A percentile compares a stretch with the other conserved stretches of the same genome.
Evolutionary conservation across 345 rosid genomes (phyloP).

Genomic region (Pugionium cornutum): DNA sequence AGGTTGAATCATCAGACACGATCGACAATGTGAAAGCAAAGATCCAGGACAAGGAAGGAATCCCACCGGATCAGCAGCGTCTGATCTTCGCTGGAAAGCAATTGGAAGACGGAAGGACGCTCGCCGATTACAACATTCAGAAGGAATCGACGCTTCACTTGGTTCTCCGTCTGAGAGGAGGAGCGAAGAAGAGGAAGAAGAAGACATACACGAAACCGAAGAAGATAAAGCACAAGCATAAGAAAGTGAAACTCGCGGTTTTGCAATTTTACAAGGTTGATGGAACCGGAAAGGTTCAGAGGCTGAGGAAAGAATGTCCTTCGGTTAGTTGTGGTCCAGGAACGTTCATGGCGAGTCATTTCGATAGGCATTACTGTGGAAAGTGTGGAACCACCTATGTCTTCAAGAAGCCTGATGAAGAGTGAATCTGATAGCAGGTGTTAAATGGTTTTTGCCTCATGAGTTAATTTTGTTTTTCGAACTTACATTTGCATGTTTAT

Average conservation of each 20-base stretch:
- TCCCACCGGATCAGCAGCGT: conserved; percentile 58
- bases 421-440: neutral
- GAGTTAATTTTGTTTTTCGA: too few species aligned
- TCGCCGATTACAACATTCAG: conserved; percentile 77
- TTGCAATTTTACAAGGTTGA: conserved; percentile 44
- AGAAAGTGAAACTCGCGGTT: conserved; percentile 57
- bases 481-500: too few species aligned
- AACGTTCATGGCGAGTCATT: conserved; percentile 67
- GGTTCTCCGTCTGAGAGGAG: conserved; percentile 12
- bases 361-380: conserved; percentile 65
- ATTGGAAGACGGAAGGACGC: conserved; percentile 52
- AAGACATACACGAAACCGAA: conserved; percentile 71
- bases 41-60: too few species aligned
- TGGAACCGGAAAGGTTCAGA: conserved; percentile 57
- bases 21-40: too few species aligned
- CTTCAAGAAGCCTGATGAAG: conserved; percentile 60
- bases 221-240: conserved; percentile 65
- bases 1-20: too few species aligned
- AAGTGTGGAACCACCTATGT: conserved; percentile 63
- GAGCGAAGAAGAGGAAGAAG: conserved; percentile 77
- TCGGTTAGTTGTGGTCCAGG: conserved; percentile 62
- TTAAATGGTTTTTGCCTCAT: too few species aligned
- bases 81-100: conserved; percentile 67
- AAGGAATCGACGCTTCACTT: conserved; percentile 43
- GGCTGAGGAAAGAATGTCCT: conserved; percentile 66